Evolutionary conservation across 306 rosid species (phyloP).

Genomic region (Pterocarpus santalinus): DNA sequence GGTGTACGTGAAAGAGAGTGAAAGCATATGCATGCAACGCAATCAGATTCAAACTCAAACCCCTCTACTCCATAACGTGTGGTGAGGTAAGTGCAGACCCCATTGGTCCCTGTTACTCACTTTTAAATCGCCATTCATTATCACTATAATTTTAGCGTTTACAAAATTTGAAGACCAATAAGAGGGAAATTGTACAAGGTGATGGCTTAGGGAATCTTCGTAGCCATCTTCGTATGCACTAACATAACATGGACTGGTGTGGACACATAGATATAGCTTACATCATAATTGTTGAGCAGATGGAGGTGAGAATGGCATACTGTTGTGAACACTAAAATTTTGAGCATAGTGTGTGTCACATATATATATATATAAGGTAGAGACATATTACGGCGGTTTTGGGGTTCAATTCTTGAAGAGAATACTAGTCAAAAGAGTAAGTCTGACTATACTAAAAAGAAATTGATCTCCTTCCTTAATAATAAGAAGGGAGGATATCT

Average conservation of each 20-base stretch:
- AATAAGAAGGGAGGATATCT: too few relatives aligned
- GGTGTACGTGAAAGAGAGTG: slow-evolving; percentile 5
- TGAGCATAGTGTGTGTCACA: too few relatives aligned
- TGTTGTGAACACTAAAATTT: too few relatives aligned
- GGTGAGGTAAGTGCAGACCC: background rate
- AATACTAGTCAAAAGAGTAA: too few relatives aligned
- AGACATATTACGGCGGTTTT: too few relatives aligned
- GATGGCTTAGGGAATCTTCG: slow-evolving; percentile 19
- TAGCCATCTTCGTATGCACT: background rate
- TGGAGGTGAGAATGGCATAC: too few relatives aligned
- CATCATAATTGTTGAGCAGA: background rate
- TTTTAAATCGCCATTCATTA: slow-evolving; percentile 30
- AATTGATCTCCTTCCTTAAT: too few relatives aligned
- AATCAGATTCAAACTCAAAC: background rate
- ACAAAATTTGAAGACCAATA: background rate
- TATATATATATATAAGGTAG: too few relatives aligned
- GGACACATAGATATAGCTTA: background rate
- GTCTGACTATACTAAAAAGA: too few relatives aligned
- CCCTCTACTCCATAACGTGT: background rate
- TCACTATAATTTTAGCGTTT: background rate
- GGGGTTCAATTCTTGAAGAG: too few relatives aligned
- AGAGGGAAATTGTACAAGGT: background rate
- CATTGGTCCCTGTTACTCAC: slow-evolving; percentile 35
- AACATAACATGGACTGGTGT: background rate
- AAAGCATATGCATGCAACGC: background rate